Conservation (phyloP, 2,329 filamentous ascomycete species). For the Verticillium tricorpus region DNA sequence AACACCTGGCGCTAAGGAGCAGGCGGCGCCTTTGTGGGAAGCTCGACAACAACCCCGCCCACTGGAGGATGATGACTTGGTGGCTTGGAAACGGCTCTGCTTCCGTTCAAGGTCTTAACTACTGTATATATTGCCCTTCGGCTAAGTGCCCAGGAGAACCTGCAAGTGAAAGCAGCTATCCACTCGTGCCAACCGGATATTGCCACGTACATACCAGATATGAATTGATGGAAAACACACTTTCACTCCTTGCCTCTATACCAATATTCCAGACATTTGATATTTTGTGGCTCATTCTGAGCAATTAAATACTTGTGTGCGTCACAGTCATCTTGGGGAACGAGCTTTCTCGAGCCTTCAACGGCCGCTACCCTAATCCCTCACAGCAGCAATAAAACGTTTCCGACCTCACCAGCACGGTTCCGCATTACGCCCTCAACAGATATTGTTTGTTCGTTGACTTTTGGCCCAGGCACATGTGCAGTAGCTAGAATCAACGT, state of each 20-base stretch:
- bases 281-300: too few relatives aligned
- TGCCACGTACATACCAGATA: background rate
- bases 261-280: too few relatives aligned
- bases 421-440: too few relatives aligned
- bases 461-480: too few relatives aligned
- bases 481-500: too few relatives aligned
- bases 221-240: background rate
- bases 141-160: background rate
- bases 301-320: too few relatives aligned
- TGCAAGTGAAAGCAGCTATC: background rate
- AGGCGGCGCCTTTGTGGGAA: background rate
- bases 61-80: background rate
- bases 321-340: too few relatives aligned
- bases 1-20: slow-evolving; percentile 20
- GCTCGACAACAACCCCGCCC: background rate
- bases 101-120: background rate
- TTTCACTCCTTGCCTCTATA: background rate
- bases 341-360: too few relatives aligned
- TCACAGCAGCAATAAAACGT: too few relatives aligned
- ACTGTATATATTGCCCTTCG: background rate
- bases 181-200: background rate
- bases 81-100: background rate
- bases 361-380: too few relatives aligned
- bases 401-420: too few relatives aligned
- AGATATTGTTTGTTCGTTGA: too few relatives aligned